These are phyloP conservation scores for Puccinellia tenuiflora DNA, from an alignment of 176 grass and related monocot species.

Conservation along the genomic window DNA sequence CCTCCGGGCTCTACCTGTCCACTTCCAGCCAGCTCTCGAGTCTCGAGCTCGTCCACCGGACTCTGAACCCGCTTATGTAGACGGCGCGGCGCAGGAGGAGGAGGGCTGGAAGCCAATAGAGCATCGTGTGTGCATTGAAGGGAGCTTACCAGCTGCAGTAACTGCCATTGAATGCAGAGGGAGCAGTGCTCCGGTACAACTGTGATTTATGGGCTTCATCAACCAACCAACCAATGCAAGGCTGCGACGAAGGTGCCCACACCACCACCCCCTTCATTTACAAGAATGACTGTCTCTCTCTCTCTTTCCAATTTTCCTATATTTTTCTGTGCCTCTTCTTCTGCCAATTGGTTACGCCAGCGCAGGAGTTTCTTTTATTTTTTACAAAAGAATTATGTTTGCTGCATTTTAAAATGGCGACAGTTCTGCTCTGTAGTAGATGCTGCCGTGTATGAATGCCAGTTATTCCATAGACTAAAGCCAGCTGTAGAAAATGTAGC, in stretches of 20 bases:
- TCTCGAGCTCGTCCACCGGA: slow-evolving; percentile 1
- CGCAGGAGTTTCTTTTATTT: not conserved
- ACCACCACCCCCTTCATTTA: slow-evolving; percentile 25
- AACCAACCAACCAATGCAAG: slow-evolving; percentile 48
- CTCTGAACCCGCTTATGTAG: slow-evolving; percentile 34
- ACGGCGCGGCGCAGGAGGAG: not conserved
- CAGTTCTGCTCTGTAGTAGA: slow-evolving; percentile 15
- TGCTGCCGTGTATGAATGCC: slow-evolving; percentile 23
- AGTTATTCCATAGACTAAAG: not conserved
- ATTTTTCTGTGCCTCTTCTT: not conserved
- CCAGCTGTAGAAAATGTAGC: slow-evolving; percentile 14
- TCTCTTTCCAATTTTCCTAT: not conserved
- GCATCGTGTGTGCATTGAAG: slow-evolving; percentile 36
- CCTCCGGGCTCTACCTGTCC: not conserved
- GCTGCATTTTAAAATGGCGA: slow-evolving; percentile 2
- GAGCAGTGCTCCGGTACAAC: slow-evolving; percentile 32
- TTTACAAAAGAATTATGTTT: not conserved
- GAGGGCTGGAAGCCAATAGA: slow-evolving; percentile 9
- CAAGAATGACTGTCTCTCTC: slow-evolving; percentile 28
- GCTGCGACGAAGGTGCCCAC: slow-evolving; percentile 24
- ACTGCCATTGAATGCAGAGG: slow-evolving; percentile 37
- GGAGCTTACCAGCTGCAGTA: slow-evolving; percentile 38
- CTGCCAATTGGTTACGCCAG: slow-evolving; percentile 25
- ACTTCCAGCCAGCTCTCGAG: not conserved
- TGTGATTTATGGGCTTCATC: slow-evolving; percentile 62